Evolutionary conservation across 495 filamentous ascomycete species (phyloP), one percentile per base, ranked within the genome.

Genomic region (Aspergillus funiculosus): DNA sequence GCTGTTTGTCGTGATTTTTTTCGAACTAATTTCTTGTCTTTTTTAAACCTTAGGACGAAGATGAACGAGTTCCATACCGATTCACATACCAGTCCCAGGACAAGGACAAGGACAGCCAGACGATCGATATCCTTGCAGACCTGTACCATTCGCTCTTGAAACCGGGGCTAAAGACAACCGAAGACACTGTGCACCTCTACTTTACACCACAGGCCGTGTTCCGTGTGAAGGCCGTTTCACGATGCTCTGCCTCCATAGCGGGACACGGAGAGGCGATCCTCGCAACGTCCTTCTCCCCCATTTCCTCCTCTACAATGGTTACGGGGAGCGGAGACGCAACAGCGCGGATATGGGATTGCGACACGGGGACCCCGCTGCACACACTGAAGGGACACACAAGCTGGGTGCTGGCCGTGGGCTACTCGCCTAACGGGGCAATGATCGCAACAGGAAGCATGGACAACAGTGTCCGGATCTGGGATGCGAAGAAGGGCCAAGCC

Each of bases 391-490:
- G 92, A 9, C 94, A 97, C 62, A 87, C 85, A 10, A 84, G 84
- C 48, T 97, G 90, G 91, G 90, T 99, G 6, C 68, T 99, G 51
- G 86, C 81, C 1, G 85, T 94, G 10, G 78, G 75, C 46, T 99
- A 85, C 80, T 89, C 84, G 22, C 91, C 87, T 6, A 87, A 94
- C 57, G 86, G 82, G 11, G 73, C 74, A 9, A 77, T 81, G 39
- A 77, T 99, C 38, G 94, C 89, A 7, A 97, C 91, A 3, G 94
- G 92, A 10, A 86, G 85, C 55, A 94, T 92, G 83, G 94, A 97
- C 55, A 94, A 89, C 54, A 86, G 83, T 0, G 83, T 97, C 10
- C 77, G 91, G 35, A 69, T 97, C 28, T 99, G 91, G 89, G 85
- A 95, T 58, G 78, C 89, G 1, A 80, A 82, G 51, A 87, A 85